Percentiles rank a stretch among this genome's conserved stretches.
These are phyloP conservation scores for Dictyostelium purpureum DNA, from an alignment of 78 protist species.

Conservation along the genomic window DNA sequence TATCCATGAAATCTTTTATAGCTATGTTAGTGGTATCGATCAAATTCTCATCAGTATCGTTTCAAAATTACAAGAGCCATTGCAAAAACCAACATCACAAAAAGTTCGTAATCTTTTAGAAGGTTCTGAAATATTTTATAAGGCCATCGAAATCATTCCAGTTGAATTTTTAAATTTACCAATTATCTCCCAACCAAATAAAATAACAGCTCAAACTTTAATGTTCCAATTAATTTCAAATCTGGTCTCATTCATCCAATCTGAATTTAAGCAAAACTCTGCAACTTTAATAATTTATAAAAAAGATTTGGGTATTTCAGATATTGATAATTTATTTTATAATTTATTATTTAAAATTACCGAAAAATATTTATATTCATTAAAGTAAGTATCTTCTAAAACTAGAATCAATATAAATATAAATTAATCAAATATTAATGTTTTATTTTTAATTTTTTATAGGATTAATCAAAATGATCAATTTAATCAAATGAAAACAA, in stretches of 20 bases:
- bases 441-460: too few species aligned
- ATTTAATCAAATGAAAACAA: neutral
- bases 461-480: neutral
- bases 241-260: neutral
- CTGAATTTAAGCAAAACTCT: neutral
- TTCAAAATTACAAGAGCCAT: neutral
- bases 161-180: neutral
- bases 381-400: neutral
- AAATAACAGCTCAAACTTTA: too few species aligned
- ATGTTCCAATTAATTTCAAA: too few species aligned
- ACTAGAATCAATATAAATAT: neutral
- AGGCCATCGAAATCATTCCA: neutral
- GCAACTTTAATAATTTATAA: neutral
- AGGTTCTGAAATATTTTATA: neutral
- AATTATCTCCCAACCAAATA: too few species aligned
- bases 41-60: neutral
- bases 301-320: neutral
- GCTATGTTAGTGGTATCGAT: slow-evolving; percentile 16
- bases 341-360: neutral
- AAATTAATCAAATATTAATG: too few species aligned
- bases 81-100: neutral
- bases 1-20: slow-evolving; percentile 42
- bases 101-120: slow-evolving; percentile 1
- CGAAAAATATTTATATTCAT: neutral
- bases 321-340: slow-evolving; percentile 4